Evolutionary conservation across 2,329 filamentous ascomycete species (phyloP).

Genomic region (Aspergillus clavatus): DNA sequence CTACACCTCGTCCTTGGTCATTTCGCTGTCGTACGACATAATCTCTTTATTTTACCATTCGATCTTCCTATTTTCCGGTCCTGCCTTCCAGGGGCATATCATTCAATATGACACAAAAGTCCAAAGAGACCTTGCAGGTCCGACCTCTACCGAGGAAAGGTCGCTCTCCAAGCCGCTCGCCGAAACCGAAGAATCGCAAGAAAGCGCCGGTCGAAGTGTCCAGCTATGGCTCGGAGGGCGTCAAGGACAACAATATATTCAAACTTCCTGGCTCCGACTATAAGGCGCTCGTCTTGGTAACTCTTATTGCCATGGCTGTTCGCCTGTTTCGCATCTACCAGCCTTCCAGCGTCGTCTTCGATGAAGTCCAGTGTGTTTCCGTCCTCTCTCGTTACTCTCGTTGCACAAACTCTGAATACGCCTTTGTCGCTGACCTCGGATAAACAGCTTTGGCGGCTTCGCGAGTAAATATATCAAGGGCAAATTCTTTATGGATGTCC

Average conservation of each 20-base stretch:
- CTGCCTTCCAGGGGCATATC: constrained; percentile 5
- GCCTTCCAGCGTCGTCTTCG: constrained; percentile 93
- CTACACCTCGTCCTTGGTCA: constrained; percentile 8
- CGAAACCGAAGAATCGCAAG: constrained; percentile 35
- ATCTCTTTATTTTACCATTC: constrained; percentile 5
- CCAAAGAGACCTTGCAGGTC: constrained; percentile 35
- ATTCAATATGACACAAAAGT: constrained; percentile 26
- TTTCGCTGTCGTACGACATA: constrained; percentile 3
- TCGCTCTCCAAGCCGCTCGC: constrained; percentile 38
- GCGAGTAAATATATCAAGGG: constrained; percentile 99
- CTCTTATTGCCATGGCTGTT: constrained; percentile 69
- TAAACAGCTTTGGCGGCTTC: constrained; percentile 84
- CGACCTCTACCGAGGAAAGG: constrained; percentile 30
- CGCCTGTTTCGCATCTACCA: constrained; percentile 95
- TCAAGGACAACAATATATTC: constrained; percentile 88
- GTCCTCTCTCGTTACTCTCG: neutral
- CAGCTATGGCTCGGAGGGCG: constrained; percentile 47
- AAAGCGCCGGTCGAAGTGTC: constrained; percentile 25
- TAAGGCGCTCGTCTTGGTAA: constrained; percentile 67
- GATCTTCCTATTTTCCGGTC: constrained; percentile 10
- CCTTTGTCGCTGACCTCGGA: constrained; percentile 5
- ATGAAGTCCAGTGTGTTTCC: constrained; percentile 91
- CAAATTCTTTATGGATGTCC: constrained; percentile 99
- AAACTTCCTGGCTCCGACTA: constrained; percentile 80
- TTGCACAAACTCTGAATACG: neutral